Percentiles rank a stretch among this genome's conserved stretches.
Conservation (phyloP, 208 protist genomes). For the Leishmania tarentolae region DNA sequence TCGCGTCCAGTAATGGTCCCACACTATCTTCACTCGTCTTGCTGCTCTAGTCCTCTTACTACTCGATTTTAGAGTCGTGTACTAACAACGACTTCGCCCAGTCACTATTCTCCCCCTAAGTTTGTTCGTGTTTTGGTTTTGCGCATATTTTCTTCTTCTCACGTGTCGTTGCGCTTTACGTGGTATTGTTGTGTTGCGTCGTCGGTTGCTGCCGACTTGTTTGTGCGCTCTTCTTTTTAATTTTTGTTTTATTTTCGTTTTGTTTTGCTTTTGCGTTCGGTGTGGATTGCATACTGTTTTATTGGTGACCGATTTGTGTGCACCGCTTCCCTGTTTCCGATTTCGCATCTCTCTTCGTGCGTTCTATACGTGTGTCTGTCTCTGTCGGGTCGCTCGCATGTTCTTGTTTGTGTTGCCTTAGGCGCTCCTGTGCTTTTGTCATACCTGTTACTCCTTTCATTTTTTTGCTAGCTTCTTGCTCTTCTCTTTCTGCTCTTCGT, state of each 20-base stretch:
- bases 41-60: background rate
- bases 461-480: background rate
- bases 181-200: background rate
- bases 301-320: constrained; percentile 9
- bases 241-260: background rate
- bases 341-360: background rate
- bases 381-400: background rate
- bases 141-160: background rate
- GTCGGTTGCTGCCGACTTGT: background rate
- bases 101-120: background rate
- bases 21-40: background rate
- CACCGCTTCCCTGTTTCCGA: background rate
- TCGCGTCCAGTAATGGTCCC: background rate
- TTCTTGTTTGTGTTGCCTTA: background rate
- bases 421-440: background rate
- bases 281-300: background rate
- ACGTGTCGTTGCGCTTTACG: background rate
- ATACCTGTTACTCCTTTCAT: constrained; percentile 8
- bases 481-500: constrained; percentile 14
- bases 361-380: constrained; percentile 7
- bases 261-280: background rate
- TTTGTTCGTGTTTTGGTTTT: background rate
- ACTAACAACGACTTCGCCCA: no score
- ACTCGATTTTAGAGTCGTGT: background rate
- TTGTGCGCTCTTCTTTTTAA: constrained; percentile 8